These are phyloP conservation scores for Geotrichum australiense DNA, from an alignment of 1,139 yeast species.

Conservation along the genomic window DNA sequence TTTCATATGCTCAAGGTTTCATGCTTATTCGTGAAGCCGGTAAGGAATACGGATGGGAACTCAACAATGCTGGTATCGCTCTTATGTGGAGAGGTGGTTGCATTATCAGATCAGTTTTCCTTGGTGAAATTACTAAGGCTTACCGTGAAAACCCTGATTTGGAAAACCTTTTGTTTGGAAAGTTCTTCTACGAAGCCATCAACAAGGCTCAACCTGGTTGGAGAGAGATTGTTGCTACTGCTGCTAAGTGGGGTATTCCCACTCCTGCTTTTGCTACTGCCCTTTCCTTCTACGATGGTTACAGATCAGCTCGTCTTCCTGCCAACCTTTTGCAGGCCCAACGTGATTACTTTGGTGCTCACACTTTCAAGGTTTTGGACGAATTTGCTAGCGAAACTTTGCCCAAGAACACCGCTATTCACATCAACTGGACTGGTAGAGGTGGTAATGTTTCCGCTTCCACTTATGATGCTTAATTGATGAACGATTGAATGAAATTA, in stretches of 20 bases:
- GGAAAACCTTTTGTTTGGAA: slow-evolving; percentile 92
- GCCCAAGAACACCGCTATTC: slow-evolving; percentile 79
- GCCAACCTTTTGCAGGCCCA: slow-evolving; percentile 99
- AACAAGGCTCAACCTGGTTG: slow-evolving; percentile 92
- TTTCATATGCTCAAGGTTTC: slow-evolving; percentile 98
- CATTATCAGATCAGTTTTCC: slow-evolving; percentile 97
- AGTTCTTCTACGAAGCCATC: slow-evolving; percentile 89
- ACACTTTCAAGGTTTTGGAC: slow-evolving; percentile 93
- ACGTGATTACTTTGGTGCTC: slow-evolving; percentile 99
- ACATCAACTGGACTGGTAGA: slow-evolving; percentile 98
- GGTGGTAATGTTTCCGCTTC: slow-evolving; percentile 98
- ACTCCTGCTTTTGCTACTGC: slow-evolving; percentile 98
- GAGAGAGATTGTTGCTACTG: slow-evolving; percentile 79
- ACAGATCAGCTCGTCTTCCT: slow-evolving; percentile 91
- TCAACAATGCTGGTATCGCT: slow-evolving; percentile 97
- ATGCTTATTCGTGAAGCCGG: slow-evolving; percentile 99
- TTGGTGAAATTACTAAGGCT: slow-evolving; percentile 94
- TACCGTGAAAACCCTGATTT: slow-evolving; percentile 88
- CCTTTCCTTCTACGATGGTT: slow-evolving; percentile 96
- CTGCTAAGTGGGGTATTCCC: slow-evolving; percentile 85
- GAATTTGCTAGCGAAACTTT: slow-evolving; percentile 68
- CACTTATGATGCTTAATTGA: slow-evolving; percentile 74
- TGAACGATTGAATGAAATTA: neutral
- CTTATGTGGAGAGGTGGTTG: slow-evolving; percentile 99
- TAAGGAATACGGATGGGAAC: slow-evolving; percentile 91